These are phyloP conservation scores for Neurospora sp. DNA, from an alignment of 495 filamentous ascomycete genomes.

Conservation along the genomic window DNA sequence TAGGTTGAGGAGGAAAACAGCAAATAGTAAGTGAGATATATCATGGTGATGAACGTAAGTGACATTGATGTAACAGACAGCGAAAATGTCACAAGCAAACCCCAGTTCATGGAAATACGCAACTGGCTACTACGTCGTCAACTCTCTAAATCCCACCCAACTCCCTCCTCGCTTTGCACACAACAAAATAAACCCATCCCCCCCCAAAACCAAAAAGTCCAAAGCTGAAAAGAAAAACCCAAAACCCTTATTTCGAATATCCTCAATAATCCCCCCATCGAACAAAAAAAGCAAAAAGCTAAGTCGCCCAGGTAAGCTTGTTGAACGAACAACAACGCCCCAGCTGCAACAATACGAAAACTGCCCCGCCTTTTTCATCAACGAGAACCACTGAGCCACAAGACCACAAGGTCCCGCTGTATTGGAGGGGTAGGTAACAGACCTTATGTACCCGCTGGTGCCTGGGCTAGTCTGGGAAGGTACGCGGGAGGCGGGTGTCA, in stretches of 20 bases:
- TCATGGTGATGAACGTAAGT: not conserved
- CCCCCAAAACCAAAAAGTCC: too few relatives aligned
- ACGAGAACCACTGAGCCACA: not conserved
- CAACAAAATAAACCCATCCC: too few relatives aligned
- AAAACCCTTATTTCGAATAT: not conserved
- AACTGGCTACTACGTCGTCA: not conserved
- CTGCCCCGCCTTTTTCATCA: not conserved
- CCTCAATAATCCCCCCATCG: not conserved
- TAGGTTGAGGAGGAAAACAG: not conserved
- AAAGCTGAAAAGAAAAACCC: not conserved
- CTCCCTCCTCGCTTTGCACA: too few relatives aligned
- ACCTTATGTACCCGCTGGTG: not conserved
- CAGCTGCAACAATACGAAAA: too few relatives aligned
- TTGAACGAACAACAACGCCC: not conserved
- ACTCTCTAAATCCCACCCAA: too few relatives aligned
- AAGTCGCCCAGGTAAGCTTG: not conserved
- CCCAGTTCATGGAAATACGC: not conserved
- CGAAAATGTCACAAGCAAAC: not conserved
- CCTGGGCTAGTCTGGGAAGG: not conserved
- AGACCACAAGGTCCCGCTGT: not conserved
- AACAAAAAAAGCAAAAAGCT: not conserved
- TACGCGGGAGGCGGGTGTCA: too few relatives aligned
- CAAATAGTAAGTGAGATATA: not conserved
- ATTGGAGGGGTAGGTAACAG: not conserved
- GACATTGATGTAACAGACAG: not conserved